Evolutionary conservation across 768 basidiomycete genomes (phyloP).

Genomic region (Daedalea quercina): DNA sequence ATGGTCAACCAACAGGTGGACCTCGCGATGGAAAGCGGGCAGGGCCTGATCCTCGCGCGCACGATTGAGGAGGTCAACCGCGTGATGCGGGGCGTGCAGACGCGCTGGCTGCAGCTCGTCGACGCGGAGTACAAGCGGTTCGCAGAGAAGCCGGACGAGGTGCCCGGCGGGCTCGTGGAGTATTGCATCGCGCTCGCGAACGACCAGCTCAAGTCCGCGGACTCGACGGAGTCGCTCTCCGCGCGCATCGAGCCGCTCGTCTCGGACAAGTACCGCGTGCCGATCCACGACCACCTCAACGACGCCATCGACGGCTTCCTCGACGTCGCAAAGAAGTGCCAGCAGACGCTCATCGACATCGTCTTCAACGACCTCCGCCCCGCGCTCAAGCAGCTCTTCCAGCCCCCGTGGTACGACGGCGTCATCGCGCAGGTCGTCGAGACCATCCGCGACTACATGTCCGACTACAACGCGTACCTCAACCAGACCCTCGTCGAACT

Average conservation of each 20-base stretch:
- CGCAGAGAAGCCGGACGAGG: constrained; percentile 82
- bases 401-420: constrained; percentile 83
- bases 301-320: constrained; percentile 97
- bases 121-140: constrained; percentile 86
- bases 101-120: constrained; percentile 78
- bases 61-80: constrained; percentile 85
- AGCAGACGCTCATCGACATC: constrained; percentile 87
- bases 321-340: constrained; percentile 97
- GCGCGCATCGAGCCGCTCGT: constrained; percentile 86
- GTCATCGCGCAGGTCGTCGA: constrained; percentile 84
- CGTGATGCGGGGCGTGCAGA: constrained; percentile 85
- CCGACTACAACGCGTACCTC: constrained; percentile 88
- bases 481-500: constrained; percentile 89
- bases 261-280: constrained; percentile 80
- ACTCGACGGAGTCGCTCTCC: constrained; percentile 83
- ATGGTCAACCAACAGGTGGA: constrained; percentile 98
- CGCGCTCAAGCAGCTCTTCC: constrained; percentile 81
- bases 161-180: constrained; percentile 84
- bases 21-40: constrained; percentile 90
- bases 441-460: constrained; percentile 95
- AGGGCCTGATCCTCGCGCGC: constrained; percentile 86
- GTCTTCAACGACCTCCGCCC: constrained; percentile 93
- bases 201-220: constrained; percentile 95
- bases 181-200: constrained; percentile 96
- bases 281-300: constrained; percentile 83